Conservation (phyloP, 2,329 filamentous ascomycete genomes). For the Pseudopithomyces chartarum region DNA sequence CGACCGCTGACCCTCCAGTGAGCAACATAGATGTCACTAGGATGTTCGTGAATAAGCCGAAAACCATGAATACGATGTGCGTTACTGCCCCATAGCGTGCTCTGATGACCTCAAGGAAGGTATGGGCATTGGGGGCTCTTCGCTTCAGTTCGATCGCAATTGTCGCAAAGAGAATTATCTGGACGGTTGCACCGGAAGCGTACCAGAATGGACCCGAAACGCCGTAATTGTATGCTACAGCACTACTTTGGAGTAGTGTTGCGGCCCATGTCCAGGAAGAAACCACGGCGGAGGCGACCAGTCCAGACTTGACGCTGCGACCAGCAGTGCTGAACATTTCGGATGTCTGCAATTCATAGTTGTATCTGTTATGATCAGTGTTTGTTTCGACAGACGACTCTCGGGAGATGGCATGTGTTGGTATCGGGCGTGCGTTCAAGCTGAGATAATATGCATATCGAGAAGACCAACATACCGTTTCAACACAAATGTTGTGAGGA, state of each 20-base stretch:
- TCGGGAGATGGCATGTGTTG: not conserved
- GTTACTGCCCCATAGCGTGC: conserved; percentile 76
- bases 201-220: conserved; percentile 70
- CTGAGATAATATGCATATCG: not conserved
- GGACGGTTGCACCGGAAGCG: conserved; percentile 58
- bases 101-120: conserved; percentile 80
- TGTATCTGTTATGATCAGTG: conserved; percentile 54
- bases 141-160: conserved; percentile 89
- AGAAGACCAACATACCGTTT: conserved; percentile 51
- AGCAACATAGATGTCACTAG: conserved; percentile 88
- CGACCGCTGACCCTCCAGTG: conserved; percentile 78
- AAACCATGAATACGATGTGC: conserved; percentile 80
- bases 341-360: conserved; percentile 82
- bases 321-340: conserved; percentile 93
- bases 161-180: conserved; percentile 84
- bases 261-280: conserved; percentile 94
- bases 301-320: conserved; percentile 83
- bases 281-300: conserved; percentile 88
- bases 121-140: conserved; percentile 84
- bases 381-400: not conserved
- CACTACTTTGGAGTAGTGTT: conserved; percentile 76
- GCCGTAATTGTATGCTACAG: conserved; percentile 81
- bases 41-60: conserved; percentile 80
- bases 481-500: conserved; percentile 71
- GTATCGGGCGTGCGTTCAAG: too few relatives aligned